phyloP scores from a whole-genome alignment of 1,139 yeast species.

The Casaregolazyma suthepensis region DNA sequence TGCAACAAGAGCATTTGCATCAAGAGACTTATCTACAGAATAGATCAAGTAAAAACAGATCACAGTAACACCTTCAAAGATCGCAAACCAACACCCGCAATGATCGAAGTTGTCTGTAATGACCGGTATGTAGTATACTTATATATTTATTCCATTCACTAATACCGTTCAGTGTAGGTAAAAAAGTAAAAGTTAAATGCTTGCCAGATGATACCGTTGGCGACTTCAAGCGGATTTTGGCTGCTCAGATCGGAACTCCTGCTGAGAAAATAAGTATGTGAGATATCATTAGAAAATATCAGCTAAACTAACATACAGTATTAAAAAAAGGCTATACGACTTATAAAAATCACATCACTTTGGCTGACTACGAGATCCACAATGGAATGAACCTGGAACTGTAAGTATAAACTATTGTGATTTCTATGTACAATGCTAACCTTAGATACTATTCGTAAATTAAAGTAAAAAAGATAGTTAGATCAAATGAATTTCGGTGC shows the following conservation, averaged over 20 bases:
- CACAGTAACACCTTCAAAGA: background rate
- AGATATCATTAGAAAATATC: background rate
- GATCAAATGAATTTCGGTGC: background rate
- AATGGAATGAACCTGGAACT: conserved; percentile 84
- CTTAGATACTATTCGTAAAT: conserved; percentile 9
- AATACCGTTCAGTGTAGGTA: conserved; percentile 55
- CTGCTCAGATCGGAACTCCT: conserved; percentile 75
- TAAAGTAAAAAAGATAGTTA: background rate
- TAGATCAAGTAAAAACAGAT: too few species aligned
- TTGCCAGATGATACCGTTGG: conserved; percentile 83
- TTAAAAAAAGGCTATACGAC: conserved; percentile 50
- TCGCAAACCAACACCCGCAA: too few species aligned
- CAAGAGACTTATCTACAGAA: too few species aligned
- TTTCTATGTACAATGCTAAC: conserved; percentile 8
- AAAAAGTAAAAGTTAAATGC: conserved; percentile 77
- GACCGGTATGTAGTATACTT: conserved; percentile 29
- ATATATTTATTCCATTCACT: background rate
- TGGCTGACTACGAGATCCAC: conserved; percentile 91
- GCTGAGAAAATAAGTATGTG: conserved; percentile 48
- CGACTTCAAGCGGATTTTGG: conserved; percentile 79
- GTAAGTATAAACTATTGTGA: conserved; percentile 34
- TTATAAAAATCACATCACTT: conserved; percentile 79
- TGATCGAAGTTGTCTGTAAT: conserved; percentile 39
- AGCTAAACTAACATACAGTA: conserved; percentile 15
- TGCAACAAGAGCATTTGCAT: too few species aligned